Evolutionary conservation across 2,329 filamentous ascomycete species (phyloP).

Genomic region (Trichoderma sp.): DNA sequence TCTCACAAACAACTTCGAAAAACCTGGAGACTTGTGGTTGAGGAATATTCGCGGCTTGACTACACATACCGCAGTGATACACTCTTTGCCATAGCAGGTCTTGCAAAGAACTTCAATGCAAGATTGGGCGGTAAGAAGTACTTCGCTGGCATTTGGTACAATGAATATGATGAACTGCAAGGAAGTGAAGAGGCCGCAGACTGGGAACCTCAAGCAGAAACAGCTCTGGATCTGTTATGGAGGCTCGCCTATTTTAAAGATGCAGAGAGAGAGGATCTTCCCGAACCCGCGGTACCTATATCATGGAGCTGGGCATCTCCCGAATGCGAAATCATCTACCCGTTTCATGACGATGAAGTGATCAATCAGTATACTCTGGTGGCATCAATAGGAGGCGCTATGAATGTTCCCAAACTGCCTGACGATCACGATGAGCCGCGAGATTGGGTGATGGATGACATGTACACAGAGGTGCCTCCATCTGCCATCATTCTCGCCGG

Average conservation of each 20-base stretch:
- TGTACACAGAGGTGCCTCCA: slow-evolving; percentile 15
- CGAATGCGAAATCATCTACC: slow-evolving; percentile 8
- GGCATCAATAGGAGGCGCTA: neutral
- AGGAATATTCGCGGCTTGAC: slow-evolving; percentile 8
- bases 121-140: slow-evolving; percentile 8
- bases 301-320: slow-evolving; percentile 18
- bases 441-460: slow-evolving; percentile 10
- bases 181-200: neutral
- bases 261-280: neutral
- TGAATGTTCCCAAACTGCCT: slow-evolving; percentile 9
- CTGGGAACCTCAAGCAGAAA: neutral
- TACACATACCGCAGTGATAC: slow-evolving; percentile 17
- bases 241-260: slow-evolving; percentile 2
- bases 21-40: slow-evolving; percentile 11
- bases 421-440: slow-evolving; percentile 3
- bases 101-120: slow-evolving; percentile 14
- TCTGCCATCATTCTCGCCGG: neutral
- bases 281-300: slow-evolving; percentile 3
- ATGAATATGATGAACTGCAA: slow-evolving; percentile 3
- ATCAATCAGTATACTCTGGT: neutral
- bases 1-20: slow-evolving; percentile 10
- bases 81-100: slow-evolving; percentile 11
- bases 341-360: slow-evolving; percentile 11
- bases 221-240: slow-evolving; percentile 7
- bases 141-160: slow-evolving; percentile 16